Evolutionary conservation across 495 filamentous ascomycete species (phyloP), one percentile per base, ranked within the genome.

Genomic region (Daldinia childiae): DNA sequence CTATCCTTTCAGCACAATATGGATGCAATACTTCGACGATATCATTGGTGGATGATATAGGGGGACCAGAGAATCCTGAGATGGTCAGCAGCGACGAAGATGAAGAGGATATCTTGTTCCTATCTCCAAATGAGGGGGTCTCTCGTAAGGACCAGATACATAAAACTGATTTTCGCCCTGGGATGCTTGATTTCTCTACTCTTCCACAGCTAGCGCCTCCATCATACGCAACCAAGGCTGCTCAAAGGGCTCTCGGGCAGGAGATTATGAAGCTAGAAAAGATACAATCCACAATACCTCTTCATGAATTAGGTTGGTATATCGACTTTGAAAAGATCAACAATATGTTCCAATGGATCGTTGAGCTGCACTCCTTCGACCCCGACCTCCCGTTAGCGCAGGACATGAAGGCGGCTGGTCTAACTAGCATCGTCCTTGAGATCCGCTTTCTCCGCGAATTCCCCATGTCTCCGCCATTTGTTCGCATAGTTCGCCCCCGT

Each of bases 341-440:
- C 27, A 97, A 94, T 74, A 81, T 95, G 41, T 98, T 94, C 76
- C 94, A 97, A 77, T 97, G 94, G 93, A 94, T 97, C 69, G 89
- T 97, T 2, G 92, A 97, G 76, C 79, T 98, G 0, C 94, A 98
- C 77, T 92, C 89, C 55, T 97, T 98, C 73, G 90, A 93, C 12
- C 72, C 82, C 0, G 64, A 75, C 2, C 82, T 95, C 1, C 93
- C 91, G 0, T 82, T 98, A 3, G 91, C 91, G 0, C 72, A 85
- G 36, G 94, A 97, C 77, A 91, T 98, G 86, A 90, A 90, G 74
- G 58, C 71, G 0, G 82, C 79, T 17, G 81, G 82, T 0, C 54
- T 92, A 26, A 85, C 84, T 8, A 92, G 90, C 74, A 81, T 98
- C 27, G 88, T 97, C 0, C 77, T 96, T 11, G 94, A 98, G 77